Percentiles rank a stretch among this genome's conserved stretches.
phyloP scores from a whole-genome alignment of 768 basidiomycete species.

The Hericium erinaceus region DNA sequence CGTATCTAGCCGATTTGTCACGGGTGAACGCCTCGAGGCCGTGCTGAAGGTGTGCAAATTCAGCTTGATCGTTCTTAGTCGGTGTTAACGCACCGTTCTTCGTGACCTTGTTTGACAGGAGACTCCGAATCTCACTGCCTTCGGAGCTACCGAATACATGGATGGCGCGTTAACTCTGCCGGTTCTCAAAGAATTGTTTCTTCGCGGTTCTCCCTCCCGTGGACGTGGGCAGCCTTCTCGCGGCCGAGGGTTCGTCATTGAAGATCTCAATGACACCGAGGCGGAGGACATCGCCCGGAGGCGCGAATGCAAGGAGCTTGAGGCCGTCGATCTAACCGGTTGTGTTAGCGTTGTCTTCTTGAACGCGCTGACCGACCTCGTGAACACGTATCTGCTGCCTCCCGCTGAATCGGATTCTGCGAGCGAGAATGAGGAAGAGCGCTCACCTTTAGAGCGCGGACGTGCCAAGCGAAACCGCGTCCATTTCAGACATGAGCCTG shows the following conservation, averaged over 20 bases:
- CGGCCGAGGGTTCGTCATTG: constrained; percentile 41
- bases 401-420: constrained; percentile 31
- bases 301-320: constrained; percentile 44
- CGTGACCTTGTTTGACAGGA: constrained; percentile 43
- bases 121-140: constrained; percentile 74
- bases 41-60: constrained; percentile 55
- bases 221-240: constrained; percentile 61
- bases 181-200: constrained; percentile 83
- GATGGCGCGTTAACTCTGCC: constrained; percentile 80
- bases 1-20: constrained; percentile 85
- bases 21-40: constrained; percentile 72
- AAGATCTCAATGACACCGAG: constrained; percentile 49
- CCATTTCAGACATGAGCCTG: constrained; percentile 40
- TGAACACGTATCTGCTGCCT: constrained; percentile 50
- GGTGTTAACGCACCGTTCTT: background rate
- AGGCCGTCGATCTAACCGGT: constrained; percentile 90
- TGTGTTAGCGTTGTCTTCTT: constrained; percentile 90
- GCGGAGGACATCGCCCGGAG: constrained; percentile 72
- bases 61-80: background rate
- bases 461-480: constrained; percentile 20
- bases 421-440: constrained; percentile 28
- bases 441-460: constrained; percentile 5
- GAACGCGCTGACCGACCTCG: constrained; percentile 77
- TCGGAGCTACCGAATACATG: constrained; percentile 99
- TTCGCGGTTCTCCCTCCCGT: constrained; percentile 70